phyloP scores from a whole-genome alignment of 495 filamentous ascomycete genomes.

The Aspergillus steynii region DNA sequence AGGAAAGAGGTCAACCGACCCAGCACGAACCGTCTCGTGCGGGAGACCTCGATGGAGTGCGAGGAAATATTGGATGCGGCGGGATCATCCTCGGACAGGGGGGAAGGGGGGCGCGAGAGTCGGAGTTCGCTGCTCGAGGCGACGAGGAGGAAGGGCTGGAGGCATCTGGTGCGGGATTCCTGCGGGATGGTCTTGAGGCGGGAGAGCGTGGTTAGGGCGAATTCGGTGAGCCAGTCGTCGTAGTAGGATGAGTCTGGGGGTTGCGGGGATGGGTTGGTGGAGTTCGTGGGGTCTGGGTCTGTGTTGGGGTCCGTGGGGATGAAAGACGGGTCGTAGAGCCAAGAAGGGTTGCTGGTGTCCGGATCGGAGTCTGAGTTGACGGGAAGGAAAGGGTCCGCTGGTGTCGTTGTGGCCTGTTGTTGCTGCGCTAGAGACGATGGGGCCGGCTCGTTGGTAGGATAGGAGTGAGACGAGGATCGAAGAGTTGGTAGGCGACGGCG shows the following conservation, averaged over 20 bases:
- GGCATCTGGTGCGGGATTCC: conserved; percentile 55
- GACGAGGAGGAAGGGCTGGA: conserved; percentile 56
- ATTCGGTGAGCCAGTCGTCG: conserved; percentile 52
- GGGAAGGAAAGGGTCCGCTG: conserved; percentile 31
- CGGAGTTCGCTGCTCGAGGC: conserved; percentile 51
- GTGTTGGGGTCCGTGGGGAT: not conserved
- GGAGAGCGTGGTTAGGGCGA: conserved; percentile 53
- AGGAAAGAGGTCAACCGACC: conserved; percentile 48
- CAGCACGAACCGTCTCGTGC: conserved; percentile 46
- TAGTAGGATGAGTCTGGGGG: conserved; percentile 21
- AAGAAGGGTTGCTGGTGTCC: conserved; percentile 16
- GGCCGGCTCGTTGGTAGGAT: not conserved
- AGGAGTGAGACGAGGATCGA: conserved; percentile 17
- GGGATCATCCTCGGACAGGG: conserved; percentile 7
- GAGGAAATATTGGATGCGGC: conserved; percentile 38
- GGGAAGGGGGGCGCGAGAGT: conserved; percentile 28
- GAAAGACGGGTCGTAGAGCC: conserved; percentile 18
- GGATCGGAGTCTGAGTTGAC: conserved; percentile 29
- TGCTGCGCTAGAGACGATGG: conserved; percentile 4
- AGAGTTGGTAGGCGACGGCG: conserved; percentile 37
- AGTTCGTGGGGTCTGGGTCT: conserved; percentile 6
- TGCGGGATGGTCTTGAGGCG: conserved; percentile 52
- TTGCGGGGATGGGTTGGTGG: conserved; percentile 6
- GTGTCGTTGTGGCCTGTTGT: not conserved
- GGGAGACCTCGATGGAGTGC: conserved; percentile 48